A percentile compares a stretch with the other conserved stretches of the same genome.
These are phyloP conservation scores for Zoysia japonica DNA, from an alignment of 176 grass and related monocot genomes.

Conservation along the genomic window DNA sequence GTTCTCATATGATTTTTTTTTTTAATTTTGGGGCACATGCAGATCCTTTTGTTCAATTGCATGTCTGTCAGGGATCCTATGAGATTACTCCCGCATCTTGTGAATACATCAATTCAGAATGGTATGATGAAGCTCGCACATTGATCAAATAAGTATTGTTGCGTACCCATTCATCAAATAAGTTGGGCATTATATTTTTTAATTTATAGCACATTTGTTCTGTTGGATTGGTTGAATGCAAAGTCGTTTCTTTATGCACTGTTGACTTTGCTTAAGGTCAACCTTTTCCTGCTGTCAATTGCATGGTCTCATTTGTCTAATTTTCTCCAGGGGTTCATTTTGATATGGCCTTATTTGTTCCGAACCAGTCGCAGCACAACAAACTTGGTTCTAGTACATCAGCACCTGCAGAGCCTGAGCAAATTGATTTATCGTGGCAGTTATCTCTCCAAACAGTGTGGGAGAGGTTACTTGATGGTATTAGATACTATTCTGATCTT, in stretches of 20 bases:
- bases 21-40: conserved; percentile 23
- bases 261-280: background rate
- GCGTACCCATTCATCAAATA: background rate
- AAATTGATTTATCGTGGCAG: conserved; percentile 94
- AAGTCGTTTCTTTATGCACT: background rate
- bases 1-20: conserved; percentile 19
- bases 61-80: conserved; percentile 96
- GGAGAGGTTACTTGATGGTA: conserved; percentile 69
- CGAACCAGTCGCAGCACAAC: conserved; percentile 87
- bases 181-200: background rate
- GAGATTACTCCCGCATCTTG: conserved; percentile 72
- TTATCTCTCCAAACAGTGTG: conserved; percentile 74
- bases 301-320: conserved; percentile 24
- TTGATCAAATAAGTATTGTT: background rate
- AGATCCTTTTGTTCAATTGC: conserved; percentile 99
- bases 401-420: conserved; percentile 68
- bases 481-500: conserved; percentile 50
- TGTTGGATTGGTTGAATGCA: background rate
- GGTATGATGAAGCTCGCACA: conserved; percentile 36
- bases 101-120: conserved; percentile 65
- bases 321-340: conserved; percentile 68
- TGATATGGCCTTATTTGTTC: conserved; percentile 83
- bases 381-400: conserved; percentile 78
- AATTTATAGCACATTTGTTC: background rate
- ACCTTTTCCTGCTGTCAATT: background rate